A percentile compares a stretch with the other conserved stretches of the same genome.
Evolutionary conservation across 2,329 filamentous ascomycete genomes (phyloP).

Genomic region (Claviceps purpurea): DNA sequence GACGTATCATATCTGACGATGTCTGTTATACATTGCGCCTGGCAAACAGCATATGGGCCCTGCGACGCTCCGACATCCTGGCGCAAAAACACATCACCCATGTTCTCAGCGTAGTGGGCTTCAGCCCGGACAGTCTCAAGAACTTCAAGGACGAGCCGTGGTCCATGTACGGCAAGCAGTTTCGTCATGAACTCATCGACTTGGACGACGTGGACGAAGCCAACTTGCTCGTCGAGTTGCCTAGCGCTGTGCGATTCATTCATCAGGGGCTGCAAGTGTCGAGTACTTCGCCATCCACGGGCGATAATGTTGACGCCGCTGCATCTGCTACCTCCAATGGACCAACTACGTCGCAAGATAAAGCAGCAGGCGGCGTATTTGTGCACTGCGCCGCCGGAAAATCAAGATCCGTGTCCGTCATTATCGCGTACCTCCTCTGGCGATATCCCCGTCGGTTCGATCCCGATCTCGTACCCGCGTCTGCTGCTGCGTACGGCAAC

Average conservation of each 20-base stretch:
- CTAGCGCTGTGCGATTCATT: conserved; percentile 70
- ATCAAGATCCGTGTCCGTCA: conserved; percentile 75
- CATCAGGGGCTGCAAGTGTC: conserved; percentile 24
- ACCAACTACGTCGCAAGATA: no score
- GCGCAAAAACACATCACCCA: conserved; percentile 70
- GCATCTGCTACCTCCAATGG: no score
- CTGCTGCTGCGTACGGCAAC: conserved; percentile 10
- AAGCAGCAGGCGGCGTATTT: conserved; percentile 27
- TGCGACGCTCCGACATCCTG: conserved; percentile 59
- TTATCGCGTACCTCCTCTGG: conserved; percentile 75
- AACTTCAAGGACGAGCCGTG: conserved; percentile 36
- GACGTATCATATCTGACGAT: no score
- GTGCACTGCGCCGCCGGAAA: conserved; percentile 86
- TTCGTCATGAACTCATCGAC: conserved; percentile 64
- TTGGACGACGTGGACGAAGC: conserved; percentile 86
- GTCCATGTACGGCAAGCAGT: conserved; percentile 40
- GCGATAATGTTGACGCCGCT: background rate
- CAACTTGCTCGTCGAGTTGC: conserved; percentile 71
- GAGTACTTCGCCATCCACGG: background rate
- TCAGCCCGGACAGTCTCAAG: conserved; percentile 25
- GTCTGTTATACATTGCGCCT: background rate
- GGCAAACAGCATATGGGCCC: conserved; percentile 55
- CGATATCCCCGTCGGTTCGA: conserved; percentile 43
- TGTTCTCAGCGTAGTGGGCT: conserved; percentile 68
- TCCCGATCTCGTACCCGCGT: conserved; percentile 18